These are phyloP conservation scores for Aureobasidium subglaciale DNA, from an alignment of 2,329 filamentous ascomycete species.

Conservation along the genomic window DNA sequence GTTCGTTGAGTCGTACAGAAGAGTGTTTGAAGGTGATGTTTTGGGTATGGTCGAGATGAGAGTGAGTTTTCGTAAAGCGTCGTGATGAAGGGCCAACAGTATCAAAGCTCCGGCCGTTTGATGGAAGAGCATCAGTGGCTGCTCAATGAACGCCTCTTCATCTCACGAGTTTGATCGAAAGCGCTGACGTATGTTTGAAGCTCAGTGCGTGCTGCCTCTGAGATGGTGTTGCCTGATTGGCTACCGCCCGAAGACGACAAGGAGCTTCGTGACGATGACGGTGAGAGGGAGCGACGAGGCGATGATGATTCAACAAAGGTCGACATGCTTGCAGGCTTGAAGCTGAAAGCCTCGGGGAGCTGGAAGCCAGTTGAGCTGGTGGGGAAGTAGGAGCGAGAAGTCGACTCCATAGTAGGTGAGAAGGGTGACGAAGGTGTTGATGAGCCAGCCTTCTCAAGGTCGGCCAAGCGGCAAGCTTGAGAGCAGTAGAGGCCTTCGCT, in stretches of 20 bases:
- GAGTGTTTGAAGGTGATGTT: neutral
- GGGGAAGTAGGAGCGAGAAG: slow-evolving; percentile 12
- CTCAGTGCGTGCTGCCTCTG: slow-evolving; percentile 70
- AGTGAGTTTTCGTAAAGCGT: slow-evolving; percentile 8
- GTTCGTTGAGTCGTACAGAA: slow-evolving; percentile 12
- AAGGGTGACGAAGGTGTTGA: slow-evolving; percentile 31
- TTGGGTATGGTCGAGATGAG: slow-evolving; percentile 2
- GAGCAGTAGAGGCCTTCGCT: slow-evolving; percentile 82
- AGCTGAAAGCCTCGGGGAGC: slow-evolving; percentile 49
- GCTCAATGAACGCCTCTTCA: slow-evolving; percentile 33
- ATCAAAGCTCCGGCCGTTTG: neutral
- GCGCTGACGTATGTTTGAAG: slow-evolving; percentile 79
- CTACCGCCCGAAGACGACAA: slow-evolving; percentile 62
- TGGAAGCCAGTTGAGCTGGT: slow-evolving; percentile 45
- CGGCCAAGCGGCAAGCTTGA: slow-evolving; percentile 79
- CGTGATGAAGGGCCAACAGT: neutral
- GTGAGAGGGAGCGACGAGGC: slow-evolving; percentile 31
- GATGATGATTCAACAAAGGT: slow-evolving; percentile 16
- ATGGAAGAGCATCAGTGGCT: slow-evolving; percentile 14
- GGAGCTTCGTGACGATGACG: slow-evolving; percentile 75
- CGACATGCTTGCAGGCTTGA: slow-evolving; percentile 34
- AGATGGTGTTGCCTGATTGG: slow-evolving; percentile 47
- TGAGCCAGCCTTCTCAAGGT: slow-evolving; percentile 63
- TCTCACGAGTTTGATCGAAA: slow-evolving; percentile 73
- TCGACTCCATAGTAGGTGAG: slow-evolving; percentile 6